These are phyloP conservation scores for Rosa rugosa DNA, from an alignment of 306 rosid genomes.

Conservation along the genomic window DNA sequence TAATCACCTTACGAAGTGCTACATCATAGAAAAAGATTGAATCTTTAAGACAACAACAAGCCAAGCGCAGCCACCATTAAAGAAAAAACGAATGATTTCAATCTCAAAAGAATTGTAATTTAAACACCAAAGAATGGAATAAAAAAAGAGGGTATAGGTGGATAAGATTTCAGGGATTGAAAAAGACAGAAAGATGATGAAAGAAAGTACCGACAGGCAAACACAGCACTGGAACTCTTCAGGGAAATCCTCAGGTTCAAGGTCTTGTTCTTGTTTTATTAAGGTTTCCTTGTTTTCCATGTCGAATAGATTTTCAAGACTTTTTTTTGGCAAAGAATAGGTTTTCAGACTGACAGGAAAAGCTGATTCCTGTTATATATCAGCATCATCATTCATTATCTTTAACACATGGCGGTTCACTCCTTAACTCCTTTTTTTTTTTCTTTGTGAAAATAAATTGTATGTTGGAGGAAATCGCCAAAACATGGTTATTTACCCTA, in stretches of 20 bases:
- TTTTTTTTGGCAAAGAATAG: too few relatives aligned
- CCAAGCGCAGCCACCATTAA: not conserved
- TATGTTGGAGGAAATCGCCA: too few relatives aligned
- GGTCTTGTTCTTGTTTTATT: not conserved
- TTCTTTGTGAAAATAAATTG: too few relatives aligned
- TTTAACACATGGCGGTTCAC: too few relatives aligned
- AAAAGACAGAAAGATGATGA: not conserved
- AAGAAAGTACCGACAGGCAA: slow-evolving; percentile 11
- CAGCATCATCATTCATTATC: not conserved
- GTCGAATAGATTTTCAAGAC: not conserved
- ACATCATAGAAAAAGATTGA: not conserved
- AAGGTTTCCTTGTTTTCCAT: slow-evolving; percentile 7
- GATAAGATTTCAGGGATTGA: not conserved
- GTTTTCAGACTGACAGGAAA: not conserved
- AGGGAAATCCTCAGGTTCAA: slow-evolving; percentile 1
- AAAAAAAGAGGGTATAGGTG: not conserved
- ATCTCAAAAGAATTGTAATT: not conserved
- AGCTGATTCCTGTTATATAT: not conserved
- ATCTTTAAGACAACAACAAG: not conserved
- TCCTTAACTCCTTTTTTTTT: too few relatives aligned
- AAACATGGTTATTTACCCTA: too few relatives aligned
- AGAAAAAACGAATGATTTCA: not conserved
- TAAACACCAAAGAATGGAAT: not conserved
- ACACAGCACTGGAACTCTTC: slow-evolving; percentile 15
- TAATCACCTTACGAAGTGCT: not conserved